Base-by-base conservation (phyloP, 164 flowering plant genomes). In the Piper longum region DNA sequence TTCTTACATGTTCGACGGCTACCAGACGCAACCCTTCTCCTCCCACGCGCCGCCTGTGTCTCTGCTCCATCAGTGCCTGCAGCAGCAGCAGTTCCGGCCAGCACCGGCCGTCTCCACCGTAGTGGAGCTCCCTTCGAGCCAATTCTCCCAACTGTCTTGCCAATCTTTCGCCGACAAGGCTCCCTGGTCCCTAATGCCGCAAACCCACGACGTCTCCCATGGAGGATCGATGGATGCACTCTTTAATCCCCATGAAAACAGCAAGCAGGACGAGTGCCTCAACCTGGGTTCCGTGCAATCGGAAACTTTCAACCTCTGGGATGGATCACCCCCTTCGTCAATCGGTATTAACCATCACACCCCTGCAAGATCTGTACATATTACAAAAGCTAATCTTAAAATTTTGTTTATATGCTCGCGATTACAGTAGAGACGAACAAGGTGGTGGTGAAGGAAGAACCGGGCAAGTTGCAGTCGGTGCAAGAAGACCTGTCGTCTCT, bases 401-500 rank as follows among this genome's bases (percentile, higher is more conserved):
- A 48, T 48, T 48, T 48, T 26, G 36, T 26, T 26, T 26, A 26
- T 26, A 9, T 9, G 14, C 0, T 48, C 7, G 52, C 36, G 36
- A 26, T 26, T 2, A 26, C 39, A 8, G n/a, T 63, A 77, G 85
- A 74, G 52, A 57, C 43, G 59, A 71, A 67, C 36, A 26, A 26
- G 36, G 36, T 26, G 60, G 58, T 62, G 56, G 61, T 26, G 42
- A 69, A 67, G 57, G 81, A 65, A 59, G 48, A 62, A 14, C 3
- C 63, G 17, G 76, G 70, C 19, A 75, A 74, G 58, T 70, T 66
- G 56, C 63, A 69, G 55, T 60, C 74, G 0, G 64, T 76, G 71
- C 84, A 81, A 44, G 90, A 81, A 9, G 85, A 79, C 44, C 64
- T 85, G 60, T 51, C 70, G 62, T 72, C 81, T 72, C 62, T 81